Evolutionary conservation across 2,329 filamentous ascomycete species (phyloP).

Genomic region (Macroventuria anomochaeta): DNA sequence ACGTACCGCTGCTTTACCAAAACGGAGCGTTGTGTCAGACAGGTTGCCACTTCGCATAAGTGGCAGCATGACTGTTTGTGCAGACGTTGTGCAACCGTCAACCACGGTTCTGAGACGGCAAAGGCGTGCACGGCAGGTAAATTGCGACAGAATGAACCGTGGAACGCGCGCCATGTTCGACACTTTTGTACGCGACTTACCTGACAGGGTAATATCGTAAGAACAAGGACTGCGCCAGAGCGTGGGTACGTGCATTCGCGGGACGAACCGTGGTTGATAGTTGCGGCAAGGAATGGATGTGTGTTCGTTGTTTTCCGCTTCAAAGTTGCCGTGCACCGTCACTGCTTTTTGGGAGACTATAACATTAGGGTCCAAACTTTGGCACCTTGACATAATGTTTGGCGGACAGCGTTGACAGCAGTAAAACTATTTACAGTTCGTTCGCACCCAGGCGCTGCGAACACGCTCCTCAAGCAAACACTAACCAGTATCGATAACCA

Average conservation of each 20-base stretch:
- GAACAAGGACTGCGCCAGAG: constrained; percentile 7
- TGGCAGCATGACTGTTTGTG: constrained; percentile 11
- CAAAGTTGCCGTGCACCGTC: constrained; percentile 4
- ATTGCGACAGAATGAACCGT: constrained; percentile 27
- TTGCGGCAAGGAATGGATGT: constrained; percentile 1
- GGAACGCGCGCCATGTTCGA: constrained; percentile 30
- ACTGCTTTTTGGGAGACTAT: constrained; percentile 6
- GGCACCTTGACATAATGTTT: background rate
- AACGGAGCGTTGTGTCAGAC: constrained; percentile 5
- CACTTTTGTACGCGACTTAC: constrained; percentile 21
- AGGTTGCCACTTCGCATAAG: constrained; percentile 12
- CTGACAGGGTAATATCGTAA: constrained; percentile 18
- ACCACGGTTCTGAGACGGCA: constrained; percentile 19
- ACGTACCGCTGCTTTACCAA: background rate
- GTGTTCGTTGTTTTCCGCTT: background rate
- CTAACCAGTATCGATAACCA: background rate
- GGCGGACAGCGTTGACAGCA: background rate
- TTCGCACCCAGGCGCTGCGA: too few species aligned
- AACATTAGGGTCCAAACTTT: constrained; percentile 12
- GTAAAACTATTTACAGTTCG: background rate
- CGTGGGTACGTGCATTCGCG: background rate
- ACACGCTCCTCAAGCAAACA: too few species aligned
- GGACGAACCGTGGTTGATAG: constrained; percentile 4
- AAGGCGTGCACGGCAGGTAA: constrained; percentile 13
- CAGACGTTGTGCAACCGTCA: constrained; percentile 15